Conservation (phyloP, 495 filamentous ascomycete genomes). For the Staphylotrichum tortipilum region DNA sequence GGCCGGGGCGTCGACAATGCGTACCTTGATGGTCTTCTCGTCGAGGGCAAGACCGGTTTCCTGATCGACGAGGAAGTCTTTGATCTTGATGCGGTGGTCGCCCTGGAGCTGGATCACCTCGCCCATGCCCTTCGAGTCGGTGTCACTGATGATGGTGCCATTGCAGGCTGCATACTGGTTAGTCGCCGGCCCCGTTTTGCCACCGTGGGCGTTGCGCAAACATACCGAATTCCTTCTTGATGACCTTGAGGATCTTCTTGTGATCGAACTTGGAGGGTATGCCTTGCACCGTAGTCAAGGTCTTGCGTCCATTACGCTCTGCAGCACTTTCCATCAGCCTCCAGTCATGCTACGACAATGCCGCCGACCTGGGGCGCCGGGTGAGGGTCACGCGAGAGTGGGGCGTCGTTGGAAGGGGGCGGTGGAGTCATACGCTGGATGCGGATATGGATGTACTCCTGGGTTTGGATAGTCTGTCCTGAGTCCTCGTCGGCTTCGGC, state of each 20-base stretch:
- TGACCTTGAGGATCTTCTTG: conserved; percentile 99
- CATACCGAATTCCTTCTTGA: conserved; percentile 99
- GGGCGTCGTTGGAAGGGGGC: background rate
- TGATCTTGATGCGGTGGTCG: conserved; percentile 97
- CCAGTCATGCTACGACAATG: background rate
- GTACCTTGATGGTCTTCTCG: conserved; percentile 93
- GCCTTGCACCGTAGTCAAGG: conserved; percentile 98
- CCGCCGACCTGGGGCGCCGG: background rate
- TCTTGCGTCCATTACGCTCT: conserved; percentile 99
- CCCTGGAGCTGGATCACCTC: conserved; percentile 99
- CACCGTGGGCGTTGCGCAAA: conserved; percentile 9
- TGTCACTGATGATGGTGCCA: conserved; percentile 97
- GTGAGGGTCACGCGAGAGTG: conserved; percentile 2
- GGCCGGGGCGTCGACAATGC: conserved; percentile 8
- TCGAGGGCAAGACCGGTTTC: conserved; percentile 85
- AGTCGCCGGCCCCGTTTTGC: conserved; percentile 2
- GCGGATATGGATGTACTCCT: conserved; percentile 99
- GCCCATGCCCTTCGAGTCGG: conserved; percentile 69
- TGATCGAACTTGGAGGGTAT: conserved; percentile 96
- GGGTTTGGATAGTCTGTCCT: conserved; percentile 78
- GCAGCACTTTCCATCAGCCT: conserved; percentile 7
- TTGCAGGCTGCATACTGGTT: conserved; percentile 69
- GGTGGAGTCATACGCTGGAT: conserved; percentile 95
- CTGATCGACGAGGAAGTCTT: conserved; percentile 93
- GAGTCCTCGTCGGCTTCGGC: conserved; percentile 99